Evolutionary conservation across 2,329 filamentous ascomycete species (phyloP).

Genomic region (Iodosphaeria phyllophila): DNA sequence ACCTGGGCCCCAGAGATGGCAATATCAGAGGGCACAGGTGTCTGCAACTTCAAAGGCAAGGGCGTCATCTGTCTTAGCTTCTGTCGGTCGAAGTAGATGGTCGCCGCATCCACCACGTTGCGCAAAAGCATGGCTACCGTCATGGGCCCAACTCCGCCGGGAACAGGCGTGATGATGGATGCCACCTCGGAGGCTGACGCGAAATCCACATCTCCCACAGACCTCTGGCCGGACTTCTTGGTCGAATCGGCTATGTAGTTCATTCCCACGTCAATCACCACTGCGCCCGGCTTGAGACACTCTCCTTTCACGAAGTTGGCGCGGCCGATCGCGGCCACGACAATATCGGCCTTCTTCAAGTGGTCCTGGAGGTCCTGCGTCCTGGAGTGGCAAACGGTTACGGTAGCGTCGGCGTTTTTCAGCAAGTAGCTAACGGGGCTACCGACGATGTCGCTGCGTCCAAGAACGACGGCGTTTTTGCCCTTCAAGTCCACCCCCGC

Average conservation of each 20-base stretch:
- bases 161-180: slow-evolving; percentile 87
- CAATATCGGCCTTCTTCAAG: slow-evolving; percentile 69
- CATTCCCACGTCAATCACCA: slow-evolving; percentile 94
- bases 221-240: slow-evolving; percentile 79
- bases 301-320: slow-evolving; percentile 81
- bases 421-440: slow-evolving; percentile 92
- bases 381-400: slow-evolving; percentile 88
- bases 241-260: slow-evolving; percentile 82
- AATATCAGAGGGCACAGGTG: slow-evolving; percentile 88
- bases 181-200: slow-evolving; percentile 70
- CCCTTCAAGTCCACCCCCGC: slow-evolving; percentile 67
- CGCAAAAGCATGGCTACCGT: slow-evolving; percentile 95
- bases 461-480: slow-evolving; percentile 88
- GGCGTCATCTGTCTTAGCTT: slow-evolving; percentile 65
- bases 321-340: slow-evolving; percentile 82
- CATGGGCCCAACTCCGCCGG: slow-evolving; percentile 95
- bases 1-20: slow-evolving; percentile 74
- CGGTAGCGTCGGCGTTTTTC: slow-evolving; percentile 89
- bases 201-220: slow-evolving; percentile 92
- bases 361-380: slow-evolving; percentile 56
- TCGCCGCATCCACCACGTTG: slow-evolving; percentile 81
- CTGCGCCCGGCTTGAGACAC: slow-evolving; percentile 85
- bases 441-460: slow-evolving; percentile 91
- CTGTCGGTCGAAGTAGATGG: slow-evolving; percentile 63
- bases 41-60: slow-evolving; percentile 61